These are phyloP conservation scores for Dactylellina cionopaga DNA, from an alignment of 2,329 filamentous ascomycete genomes.

Conservation along the genomic window DNA sequence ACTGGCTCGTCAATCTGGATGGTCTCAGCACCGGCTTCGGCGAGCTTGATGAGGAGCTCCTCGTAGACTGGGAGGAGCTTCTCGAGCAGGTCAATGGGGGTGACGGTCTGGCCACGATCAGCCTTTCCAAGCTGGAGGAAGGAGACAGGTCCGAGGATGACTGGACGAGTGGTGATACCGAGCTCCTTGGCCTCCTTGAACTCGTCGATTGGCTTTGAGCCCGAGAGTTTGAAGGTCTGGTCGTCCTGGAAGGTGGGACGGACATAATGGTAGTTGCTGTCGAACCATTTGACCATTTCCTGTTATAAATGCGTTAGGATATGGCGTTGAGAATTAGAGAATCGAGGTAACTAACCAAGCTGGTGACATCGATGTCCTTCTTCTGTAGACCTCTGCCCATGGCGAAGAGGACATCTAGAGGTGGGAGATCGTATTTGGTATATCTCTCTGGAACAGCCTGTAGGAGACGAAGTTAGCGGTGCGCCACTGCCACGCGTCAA, in stretches of 20 bases:
- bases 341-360: constrained; percentile 68
- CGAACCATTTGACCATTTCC: constrained; percentile 99
- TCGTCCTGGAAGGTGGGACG: constrained; percentile 97
- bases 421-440: constrained; percentile 84
- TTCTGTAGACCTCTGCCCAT: constrained; percentile 99
- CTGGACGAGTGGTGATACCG: constrained; percentile 89
- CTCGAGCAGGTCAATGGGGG: constrained; percentile 91
- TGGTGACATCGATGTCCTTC: constrained; percentile 87
- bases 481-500: constrained; percentile 50
- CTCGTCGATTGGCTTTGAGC: constrained; percentile 89
- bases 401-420: constrained; percentile 97
- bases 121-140: constrained; percentile 98
- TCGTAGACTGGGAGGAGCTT: constrained; percentile 95
- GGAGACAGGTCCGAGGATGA: constrained; percentile 93
- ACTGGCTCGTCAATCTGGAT: constrained; percentile 99
- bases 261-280: constrained; percentile 99
- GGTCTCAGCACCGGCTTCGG: constrained; percentile 92
- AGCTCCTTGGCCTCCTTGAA: constrained; percentile 98
- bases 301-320: constrained; percentile 55
- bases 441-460: constrained; percentile 93
- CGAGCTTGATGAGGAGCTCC: constrained; percentile 90
- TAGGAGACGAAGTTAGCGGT: constrained; percentile 49
- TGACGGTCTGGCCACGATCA: constrained; percentile 90
- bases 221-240: constrained; percentile 90
- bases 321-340: not conserved